phyloP scores from a whole-genome alignment of 2,329 filamentous ascomycete genomes.

The Fusarium decemcellulare region DNA sequence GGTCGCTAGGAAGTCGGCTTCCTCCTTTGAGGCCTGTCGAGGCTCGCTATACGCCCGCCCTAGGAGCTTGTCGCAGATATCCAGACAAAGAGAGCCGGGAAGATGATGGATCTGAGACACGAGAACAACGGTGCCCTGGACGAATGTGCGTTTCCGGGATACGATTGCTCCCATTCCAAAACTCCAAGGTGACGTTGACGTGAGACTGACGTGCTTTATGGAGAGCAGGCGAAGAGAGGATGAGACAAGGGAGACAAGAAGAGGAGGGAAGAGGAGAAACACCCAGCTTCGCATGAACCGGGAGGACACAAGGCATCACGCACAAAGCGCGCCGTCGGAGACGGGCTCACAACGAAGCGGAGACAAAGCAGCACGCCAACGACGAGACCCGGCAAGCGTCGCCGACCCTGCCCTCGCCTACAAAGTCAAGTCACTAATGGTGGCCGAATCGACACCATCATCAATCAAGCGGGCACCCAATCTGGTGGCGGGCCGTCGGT shows the following conservation, averaged over 20 bases:
- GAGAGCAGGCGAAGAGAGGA: neutral
- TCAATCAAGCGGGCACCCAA: neutral
- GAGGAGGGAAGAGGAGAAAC: conserved; percentile 2
- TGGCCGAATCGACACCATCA: conserved; percentile 4
- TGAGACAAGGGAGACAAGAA: neutral
- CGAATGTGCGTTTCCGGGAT: conserved; percentile 31
- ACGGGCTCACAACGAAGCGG: neutral
- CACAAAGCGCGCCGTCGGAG: conserved; percentile 6
- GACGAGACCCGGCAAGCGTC: neutral
- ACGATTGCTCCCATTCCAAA: conserved; percentile 25
- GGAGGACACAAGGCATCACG: conserved; percentile 1
- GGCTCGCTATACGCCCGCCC: conserved; percentile 3
- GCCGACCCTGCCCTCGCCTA: neutral
- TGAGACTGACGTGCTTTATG: neutral
- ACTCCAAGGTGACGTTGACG: neutral
- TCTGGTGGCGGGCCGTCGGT: conserved; percentile 16
- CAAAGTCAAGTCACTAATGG: neutral
- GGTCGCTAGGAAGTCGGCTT: neutral
- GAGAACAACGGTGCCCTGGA: conserved; percentile 5
- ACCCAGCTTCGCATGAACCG: neutral
- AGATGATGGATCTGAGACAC: conserved; percentile 8
- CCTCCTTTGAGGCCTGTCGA: neutral
- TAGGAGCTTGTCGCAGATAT: neutral
- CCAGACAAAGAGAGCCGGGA: neutral
- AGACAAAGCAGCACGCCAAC: neutral